Conservation (phyloP, 2,329 filamentous ascomycete species). For the Talaromyces sp. region DNA sequence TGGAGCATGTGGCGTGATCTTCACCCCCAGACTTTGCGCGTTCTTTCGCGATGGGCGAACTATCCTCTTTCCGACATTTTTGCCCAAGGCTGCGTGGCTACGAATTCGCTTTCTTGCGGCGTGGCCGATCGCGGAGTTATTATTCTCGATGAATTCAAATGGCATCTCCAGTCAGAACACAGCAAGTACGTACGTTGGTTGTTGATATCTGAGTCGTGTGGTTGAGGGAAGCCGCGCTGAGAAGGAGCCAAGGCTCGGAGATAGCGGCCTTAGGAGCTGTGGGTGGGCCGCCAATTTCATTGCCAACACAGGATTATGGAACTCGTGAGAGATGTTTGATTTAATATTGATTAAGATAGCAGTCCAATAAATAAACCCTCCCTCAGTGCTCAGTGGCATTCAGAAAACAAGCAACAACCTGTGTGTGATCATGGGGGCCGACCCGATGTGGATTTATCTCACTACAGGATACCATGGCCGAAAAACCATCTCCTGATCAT, state of each 20-base stretch:
- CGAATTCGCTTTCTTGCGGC: conserved; percentile 10
- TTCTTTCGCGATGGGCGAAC: conserved; percentile 8
- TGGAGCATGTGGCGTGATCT: neutral
- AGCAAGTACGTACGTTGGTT: neutral
- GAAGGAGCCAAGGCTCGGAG: neutral
- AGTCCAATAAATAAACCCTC: no score
- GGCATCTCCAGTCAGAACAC: neutral
- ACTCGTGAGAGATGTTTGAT: no score
- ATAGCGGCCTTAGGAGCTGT: neutral
- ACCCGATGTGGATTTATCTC: no score
- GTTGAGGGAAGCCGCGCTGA: neutral
- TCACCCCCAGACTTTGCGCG: neutral
- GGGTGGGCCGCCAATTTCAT: neutral
- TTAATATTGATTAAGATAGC: no score
- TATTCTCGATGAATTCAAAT: conserved; percentile 12
- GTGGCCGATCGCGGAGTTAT: conserved; percentile 1
- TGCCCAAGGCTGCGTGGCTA: conserved; percentile 6
- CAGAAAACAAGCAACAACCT: no score
- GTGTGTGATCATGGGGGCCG: no score
- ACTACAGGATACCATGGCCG: no score
- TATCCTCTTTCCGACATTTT: conserved; percentile 10
- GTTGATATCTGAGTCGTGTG: neutral
- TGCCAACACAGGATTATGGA: no score
- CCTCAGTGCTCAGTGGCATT: no score
- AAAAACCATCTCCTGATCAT: no score